Percentiles rank a stretch among this genome's conserved stretches.
Evolutionary conservation across 768 basidiomycete genomes (phyloP).

Genomic region (Termitomyces sp.): DNA sequence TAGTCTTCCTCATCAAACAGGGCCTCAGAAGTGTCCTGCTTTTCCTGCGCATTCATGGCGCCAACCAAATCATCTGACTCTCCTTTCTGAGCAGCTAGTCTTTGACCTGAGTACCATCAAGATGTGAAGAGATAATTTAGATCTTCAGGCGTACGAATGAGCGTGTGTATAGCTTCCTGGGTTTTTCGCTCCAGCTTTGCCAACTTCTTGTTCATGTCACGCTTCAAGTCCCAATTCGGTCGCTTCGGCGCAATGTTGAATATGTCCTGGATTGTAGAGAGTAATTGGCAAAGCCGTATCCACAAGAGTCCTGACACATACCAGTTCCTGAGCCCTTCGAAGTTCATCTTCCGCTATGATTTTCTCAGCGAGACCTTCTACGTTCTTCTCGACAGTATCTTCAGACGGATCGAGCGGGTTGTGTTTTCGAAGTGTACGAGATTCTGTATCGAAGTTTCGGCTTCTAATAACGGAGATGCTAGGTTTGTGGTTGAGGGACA

Average conservation of each 20-base stretch:
- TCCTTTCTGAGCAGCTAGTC: constrained; percentile 75
- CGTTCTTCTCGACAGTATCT: constrained; percentile 86
- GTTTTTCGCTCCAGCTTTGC: constrained; percentile 88
- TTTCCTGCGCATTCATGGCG: constrained; percentile 77
- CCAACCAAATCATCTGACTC: constrained; percentile 75
- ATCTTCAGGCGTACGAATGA: constrained; percentile 69
- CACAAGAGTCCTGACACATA: constrained; percentile 29
- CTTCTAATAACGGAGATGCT: constrained; percentile 52
- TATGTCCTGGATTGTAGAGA: constrained; percentile 60
- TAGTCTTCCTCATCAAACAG: constrained; percentile 60
- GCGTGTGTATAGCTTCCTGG: constrained; percentile 85
- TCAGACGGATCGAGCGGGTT: constrained; percentile 50
- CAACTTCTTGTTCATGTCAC: constrained; percentile 88
- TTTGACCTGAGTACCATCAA: constrained; percentile 49
- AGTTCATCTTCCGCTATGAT: constrained; percentile 87
- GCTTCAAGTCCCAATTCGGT: constrained; percentile 93
- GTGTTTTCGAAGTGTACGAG: constrained; percentile 71
- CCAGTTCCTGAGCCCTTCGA: constrained; percentile 82
- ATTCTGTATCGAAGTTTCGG: constrained; percentile 90
- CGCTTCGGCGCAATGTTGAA: constrained; percentile 98
- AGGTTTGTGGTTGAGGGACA: constrained; percentile 11
- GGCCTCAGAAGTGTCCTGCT: constrained; percentile 45
- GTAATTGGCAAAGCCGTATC: background rate
- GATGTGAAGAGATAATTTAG: background rate
- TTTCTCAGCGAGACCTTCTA: constrained; percentile 76